Evolutionary conservation across 768 basidiomycete species (phyloP).

Genomic region (Dioszegia hungarica): DNA sequence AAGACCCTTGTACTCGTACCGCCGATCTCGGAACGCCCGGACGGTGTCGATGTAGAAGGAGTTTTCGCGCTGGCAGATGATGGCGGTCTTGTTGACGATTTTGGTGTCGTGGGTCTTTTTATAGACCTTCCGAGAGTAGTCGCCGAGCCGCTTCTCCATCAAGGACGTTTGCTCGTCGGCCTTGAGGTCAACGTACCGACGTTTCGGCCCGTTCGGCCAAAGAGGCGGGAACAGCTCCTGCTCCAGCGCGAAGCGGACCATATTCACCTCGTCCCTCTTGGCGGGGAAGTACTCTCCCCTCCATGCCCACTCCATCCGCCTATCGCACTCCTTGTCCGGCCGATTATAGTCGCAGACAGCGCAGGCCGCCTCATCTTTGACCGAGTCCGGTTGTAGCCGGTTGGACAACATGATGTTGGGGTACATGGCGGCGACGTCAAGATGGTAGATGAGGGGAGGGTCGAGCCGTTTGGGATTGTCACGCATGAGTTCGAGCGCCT

Average conservation of each 20-base stretch:
- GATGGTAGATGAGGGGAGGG: conserved; percentile 92
- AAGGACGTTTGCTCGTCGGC: conserved; percentile 83
- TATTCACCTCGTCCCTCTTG: conserved; percentile 93
- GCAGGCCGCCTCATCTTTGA: conserved; percentile 92
- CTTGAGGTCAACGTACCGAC: conserved; percentile 77
- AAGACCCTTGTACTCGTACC: conserved; percentile 97
- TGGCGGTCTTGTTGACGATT: conserved; percentile 85
- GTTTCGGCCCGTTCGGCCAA: conserved; percentile 64
- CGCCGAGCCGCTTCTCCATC: conserved; percentile 91
- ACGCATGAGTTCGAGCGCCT: conserved; percentile 78
- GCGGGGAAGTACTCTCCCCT: conserved; percentile 97
- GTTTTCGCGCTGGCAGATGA: conserved; percentile 95
- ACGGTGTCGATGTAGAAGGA: conserved; percentile 99
- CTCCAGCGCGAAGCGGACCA: conserved; percentile 95
- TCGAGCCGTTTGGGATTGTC: conserved; percentile 84
- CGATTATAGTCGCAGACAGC: conserved; percentile 98
- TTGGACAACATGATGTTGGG: conserved; percentile 99
- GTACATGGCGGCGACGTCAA: conserved; percentile 99
- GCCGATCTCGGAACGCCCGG: conserved; percentile 89
- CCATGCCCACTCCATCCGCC: conserved; percentile 96
- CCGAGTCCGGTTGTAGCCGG: conserved; percentile 94
- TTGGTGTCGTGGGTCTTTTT: conserved; percentile 97
- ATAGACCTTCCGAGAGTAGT: conserved; percentile 98
- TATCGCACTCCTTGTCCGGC: conserved; percentile 89
- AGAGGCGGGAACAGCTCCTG: conserved; percentile 87